Evolutionary conservation across 2,329 filamentous ascomycete genomes (phyloP).

Genomic region (Alternaria viburni): DNA sequence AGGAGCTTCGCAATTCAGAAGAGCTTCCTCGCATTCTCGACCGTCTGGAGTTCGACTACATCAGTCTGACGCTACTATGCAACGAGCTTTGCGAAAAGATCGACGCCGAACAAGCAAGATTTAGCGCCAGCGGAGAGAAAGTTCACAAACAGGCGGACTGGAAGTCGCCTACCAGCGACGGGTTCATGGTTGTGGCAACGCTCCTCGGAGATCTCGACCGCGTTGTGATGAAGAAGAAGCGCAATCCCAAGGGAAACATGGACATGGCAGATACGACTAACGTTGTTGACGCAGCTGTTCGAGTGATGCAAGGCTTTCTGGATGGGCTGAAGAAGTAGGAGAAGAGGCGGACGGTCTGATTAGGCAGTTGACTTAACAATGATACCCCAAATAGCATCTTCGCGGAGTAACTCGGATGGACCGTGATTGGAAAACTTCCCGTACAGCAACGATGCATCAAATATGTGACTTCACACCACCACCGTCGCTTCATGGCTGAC

Average conservation of each 20-base stretch:
- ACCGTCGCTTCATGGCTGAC: background rate
- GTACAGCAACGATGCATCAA: background rate
- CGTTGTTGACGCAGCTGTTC: background rate
- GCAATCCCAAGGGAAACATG: background rate
- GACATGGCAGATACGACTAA: background rate
- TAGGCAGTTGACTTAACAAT: background rate
- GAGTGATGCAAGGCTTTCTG: background rate
- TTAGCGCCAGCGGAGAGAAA: background rate
- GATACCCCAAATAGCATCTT: background rate
- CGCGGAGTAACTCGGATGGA: background rate
- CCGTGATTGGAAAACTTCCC: background rate
- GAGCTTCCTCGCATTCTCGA: background rate
- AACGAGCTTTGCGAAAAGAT: constrained; percentile 1
- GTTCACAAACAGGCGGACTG: background rate
- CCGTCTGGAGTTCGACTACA: background rate
- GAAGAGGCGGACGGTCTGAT: too few relatives aligned
- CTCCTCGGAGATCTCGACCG: background rate
- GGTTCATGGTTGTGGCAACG: background rate
- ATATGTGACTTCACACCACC: background rate
- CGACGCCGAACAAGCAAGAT: background rate
- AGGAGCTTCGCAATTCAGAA: background rate
- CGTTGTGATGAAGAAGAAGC: background rate
- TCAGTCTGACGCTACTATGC: background rate
- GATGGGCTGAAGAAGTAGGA: background rate
- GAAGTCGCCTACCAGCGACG: background rate